Conservation (phyloP, 2,329 filamentous ascomycete genomes). For the Alternaria burnsii region DNA sequence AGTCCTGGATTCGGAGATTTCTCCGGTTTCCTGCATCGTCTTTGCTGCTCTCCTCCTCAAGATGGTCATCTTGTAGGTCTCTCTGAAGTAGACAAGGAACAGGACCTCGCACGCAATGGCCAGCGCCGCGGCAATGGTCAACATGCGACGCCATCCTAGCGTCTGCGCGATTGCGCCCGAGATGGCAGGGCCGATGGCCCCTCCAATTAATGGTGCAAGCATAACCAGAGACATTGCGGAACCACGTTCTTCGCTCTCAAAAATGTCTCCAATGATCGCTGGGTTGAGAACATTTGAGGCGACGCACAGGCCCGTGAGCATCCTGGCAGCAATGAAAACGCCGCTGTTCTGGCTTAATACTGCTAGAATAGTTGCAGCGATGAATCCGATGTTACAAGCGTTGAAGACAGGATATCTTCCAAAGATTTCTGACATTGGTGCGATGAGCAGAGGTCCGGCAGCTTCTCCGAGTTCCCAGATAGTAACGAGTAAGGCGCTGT, state of each 20-base stretch:
- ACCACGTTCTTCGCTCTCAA: conserved; percentile 65
- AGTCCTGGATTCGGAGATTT: conserved; percentile 16
- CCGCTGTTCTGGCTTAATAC: conserved; percentile 49
- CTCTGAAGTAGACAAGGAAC: conserved; percentile 63
- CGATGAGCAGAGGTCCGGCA: conserved; percentile 46
- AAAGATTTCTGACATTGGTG: conserved; percentile 45
- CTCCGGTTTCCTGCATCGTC: conserved; percentile 23
- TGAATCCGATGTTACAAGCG: conserved; percentile 55
- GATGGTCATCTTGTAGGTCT: conserved; percentile 69
- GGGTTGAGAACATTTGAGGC: conserved; percentile 67
- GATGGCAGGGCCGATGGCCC: conserved; percentile 65
- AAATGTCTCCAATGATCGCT: conserved; percentile 71
- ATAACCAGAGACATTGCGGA: conserved; percentile 66
- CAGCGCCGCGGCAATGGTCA: conserved; percentile 61
- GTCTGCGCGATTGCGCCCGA: conserved; percentile 64
- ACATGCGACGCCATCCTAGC: conserved; percentile 63
- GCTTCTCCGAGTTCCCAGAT: conserved; percentile 51
- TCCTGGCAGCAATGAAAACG: conserved; percentile 54
- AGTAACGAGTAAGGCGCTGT: conserved; percentile 44
- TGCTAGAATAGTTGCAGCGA: conserved; percentile 53
- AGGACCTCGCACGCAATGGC: conserved; percentile 60
- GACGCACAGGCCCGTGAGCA: conserved; percentile 56
- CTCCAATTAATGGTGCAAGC: conserved; percentile 66
- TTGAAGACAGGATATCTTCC: conserved; percentile 47
- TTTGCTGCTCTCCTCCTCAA: conserved; percentile 46